Percentiles rank a stretch among this genome's conserved stretches.
These are phyloP conservation scores for Stipa capillata DNA, from an alignment of 176 grass and related monocot genomes.

Conservation along the genomic window DNA sequence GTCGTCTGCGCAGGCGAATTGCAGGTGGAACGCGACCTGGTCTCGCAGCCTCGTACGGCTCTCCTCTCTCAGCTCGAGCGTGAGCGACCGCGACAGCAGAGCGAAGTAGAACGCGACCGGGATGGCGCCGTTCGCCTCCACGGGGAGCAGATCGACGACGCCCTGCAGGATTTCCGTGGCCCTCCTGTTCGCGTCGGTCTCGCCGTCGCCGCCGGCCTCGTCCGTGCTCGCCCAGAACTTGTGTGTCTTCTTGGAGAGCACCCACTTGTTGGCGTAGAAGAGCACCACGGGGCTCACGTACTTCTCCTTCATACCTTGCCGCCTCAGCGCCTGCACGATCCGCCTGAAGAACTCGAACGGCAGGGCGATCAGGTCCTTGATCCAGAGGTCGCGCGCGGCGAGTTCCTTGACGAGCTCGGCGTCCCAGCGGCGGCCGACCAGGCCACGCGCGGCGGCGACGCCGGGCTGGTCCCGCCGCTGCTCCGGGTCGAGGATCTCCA, in stretches of 20 bases:
- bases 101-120: conserved; percentile 84
- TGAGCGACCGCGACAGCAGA: conserved; percentile 57
- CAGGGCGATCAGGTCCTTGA: conserved; percentile 91
- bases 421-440: conserved; percentile 56
- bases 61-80: conserved; percentile 41
- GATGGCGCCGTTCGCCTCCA: conserved; percentile 23
- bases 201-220: conserved; percentile 37
- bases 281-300: conserved; percentile 77
- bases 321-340: conserved; percentile 68
- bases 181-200: conserved; percentile 46
- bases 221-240: conserved; percentile 74
- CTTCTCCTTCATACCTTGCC: conserved; percentile 97
- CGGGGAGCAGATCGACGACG: conserved; percentile 51
- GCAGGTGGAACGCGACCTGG: conserved; percentile 38
- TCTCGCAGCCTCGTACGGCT: conserved; percentile 34
- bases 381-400: conserved; percentile 67
- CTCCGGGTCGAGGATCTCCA: conserved; percentile 97
- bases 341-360: conserved; percentile 71
- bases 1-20: conserved; percentile 60
- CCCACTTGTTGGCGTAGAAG: conserved; percentile 98
- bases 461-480: conserved; percentile 33
- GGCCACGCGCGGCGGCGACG: not conserved
- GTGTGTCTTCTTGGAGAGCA: conserved; percentile 92
- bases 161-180: conserved; percentile 49
- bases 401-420: conserved; percentile 76